Percentiles rank a stretch among this genome's conserved stretches.
Evolutionary conservation across 805 yeast genomes (phyloP).

Genomic region (Priceomyces haplophilus): DNA sequence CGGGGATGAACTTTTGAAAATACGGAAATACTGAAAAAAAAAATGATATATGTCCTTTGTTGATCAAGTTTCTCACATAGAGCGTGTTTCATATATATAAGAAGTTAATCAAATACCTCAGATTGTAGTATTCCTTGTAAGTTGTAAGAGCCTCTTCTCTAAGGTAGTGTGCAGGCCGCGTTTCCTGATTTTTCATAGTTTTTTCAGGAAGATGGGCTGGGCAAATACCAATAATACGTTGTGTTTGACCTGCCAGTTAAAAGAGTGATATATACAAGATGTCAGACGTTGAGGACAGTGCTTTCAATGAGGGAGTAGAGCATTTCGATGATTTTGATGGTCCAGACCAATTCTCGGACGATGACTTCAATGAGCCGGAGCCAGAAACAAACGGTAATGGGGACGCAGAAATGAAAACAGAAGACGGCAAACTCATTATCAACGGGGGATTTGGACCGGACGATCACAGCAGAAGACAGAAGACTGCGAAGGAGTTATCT

Average conservation of each 20-base stretch:
- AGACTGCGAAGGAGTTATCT: constrained; percentile 75
- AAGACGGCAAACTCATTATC: constrained; percentile 70
- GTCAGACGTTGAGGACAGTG: constrained; percentile 45
- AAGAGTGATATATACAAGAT: constrained; percentile 12
- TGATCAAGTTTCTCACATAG: neutral
- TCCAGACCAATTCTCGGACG: constrained; percentile 74
- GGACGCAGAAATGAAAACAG: constrained; percentile 50
- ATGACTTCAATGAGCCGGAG: constrained; percentile 47
- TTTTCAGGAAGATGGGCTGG: constrained; percentile 7
- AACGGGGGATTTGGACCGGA: constrained; percentile 67
- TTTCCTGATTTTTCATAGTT: constrained; percentile 4
- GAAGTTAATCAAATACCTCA: neutral
- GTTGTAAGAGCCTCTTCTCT: neutral
- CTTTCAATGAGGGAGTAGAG: constrained; percentile 68
- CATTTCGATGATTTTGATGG: constrained; percentile 80
- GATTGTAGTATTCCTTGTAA: neutral
- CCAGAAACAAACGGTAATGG: constrained; percentile 21
- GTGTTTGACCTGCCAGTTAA: neutral
- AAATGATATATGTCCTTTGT: neutral
- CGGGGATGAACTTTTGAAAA: neutral
- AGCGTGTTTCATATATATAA: constrained; percentile 4
- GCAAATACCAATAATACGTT: neutral
- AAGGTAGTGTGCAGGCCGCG: constrained; percentile 3
- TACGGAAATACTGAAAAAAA: neutral
- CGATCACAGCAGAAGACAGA: constrained; percentile 49